Conservation (phyloP, 2,329 filamentous ascomycete genomes). For the Colletotrichum lindemuthianum region DNA sequence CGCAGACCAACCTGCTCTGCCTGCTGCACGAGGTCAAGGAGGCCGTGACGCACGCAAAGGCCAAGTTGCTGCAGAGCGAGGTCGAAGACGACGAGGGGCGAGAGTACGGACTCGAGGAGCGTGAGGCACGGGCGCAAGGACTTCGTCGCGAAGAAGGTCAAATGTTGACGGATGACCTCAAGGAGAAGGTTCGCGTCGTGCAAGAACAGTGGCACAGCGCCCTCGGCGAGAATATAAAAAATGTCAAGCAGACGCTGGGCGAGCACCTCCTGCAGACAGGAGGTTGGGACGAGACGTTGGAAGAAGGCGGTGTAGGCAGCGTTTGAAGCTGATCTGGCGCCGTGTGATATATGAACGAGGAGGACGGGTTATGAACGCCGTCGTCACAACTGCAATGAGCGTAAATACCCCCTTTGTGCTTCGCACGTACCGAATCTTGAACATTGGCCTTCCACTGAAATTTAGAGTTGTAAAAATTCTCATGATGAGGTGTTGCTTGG, state of each 20-base stretch:
- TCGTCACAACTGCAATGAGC: slow-evolving; percentile 20
- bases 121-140: slow-evolving; percentile 57
- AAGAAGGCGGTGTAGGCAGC: slow-evolving; percentile 64
- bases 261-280: slow-evolving; percentile 78
- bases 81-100: slow-evolving; percentile 53
- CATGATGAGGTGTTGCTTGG: too few relatives aligned
- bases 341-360: neutral
- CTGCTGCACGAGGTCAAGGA: slow-evolving; percentile 91
- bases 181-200: slow-evolving; percentile 91
- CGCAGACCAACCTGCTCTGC: slow-evolving; percentile 89
- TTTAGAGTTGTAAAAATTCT: too few relatives aligned
- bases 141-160: slow-evolving; percentile 75
- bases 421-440: slow-evolving; percentile 31
- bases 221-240: slow-evolving; percentile 79
- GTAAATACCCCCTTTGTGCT: slow-evolving; percentile 36
- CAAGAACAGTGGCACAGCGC: slow-evolving; percentile 92
- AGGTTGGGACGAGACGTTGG: slow-evolving; percentile 87
- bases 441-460: slow-evolving; percentile 12
- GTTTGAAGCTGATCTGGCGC: slow-evolving; percentile 43
- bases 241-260: slow-evolving; percentile 78
- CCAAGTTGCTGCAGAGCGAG: slow-evolving; percentile 74
- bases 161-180: slow-evolving; percentile 82
- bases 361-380: slow-evolving; percentile 9
- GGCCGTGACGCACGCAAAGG: slow-evolving; percentile 75
- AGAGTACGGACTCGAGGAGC: slow-evolving; percentile 45